Percentiles rank a stretch among this genome's conserved stretches.
These are phyloP conservation scores for Cicer pinnatifidum DNA, from an alignment of 306 rosid species.

Conservation along the genomic window DNA sequence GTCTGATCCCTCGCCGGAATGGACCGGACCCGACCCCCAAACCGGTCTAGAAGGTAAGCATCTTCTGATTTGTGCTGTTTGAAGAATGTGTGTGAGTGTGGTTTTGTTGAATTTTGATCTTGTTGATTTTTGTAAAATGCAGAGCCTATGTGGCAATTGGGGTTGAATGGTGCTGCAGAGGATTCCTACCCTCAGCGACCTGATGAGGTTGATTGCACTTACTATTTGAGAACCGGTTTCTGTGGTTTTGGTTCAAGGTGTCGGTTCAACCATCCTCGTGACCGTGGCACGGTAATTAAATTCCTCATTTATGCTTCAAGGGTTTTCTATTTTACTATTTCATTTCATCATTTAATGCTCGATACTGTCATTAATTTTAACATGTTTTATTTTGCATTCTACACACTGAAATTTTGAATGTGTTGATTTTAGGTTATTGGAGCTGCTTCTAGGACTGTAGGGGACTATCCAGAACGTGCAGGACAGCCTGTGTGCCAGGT, in stretches of 20 bases:
- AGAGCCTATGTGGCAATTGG: slow-evolving; percentile 78
- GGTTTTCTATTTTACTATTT: background rate
- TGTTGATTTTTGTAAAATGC: slow-evolving; percentile 51
- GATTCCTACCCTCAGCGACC: slow-evolving; percentile 88
- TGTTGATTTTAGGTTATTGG: slow-evolving; percentile 65
- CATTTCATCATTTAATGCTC: slow-evolving; percentile 32
- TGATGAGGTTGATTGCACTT: slow-evolving; percentile 77
- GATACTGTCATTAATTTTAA: slow-evolving; percentile 31
- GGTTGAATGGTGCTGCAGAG: slow-evolving; percentile 50
- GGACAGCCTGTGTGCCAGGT: slow-evolving; percentile 99
- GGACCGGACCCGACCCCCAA: slow-evolving; percentile 61
- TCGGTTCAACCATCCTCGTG: slow-evolving; percentile 94
- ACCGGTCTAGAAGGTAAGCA: slow-evolving; percentile 68
- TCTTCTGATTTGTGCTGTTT: slow-evolving; percentile 50
- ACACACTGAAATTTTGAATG: slow-evolving; percentile 22
- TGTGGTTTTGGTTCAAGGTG: slow-evolving; percentile 94
- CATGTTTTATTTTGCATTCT: slow-evolving; percentile 39
- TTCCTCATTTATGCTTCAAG: slow-evolving; percentile 24
- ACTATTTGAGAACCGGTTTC: slow-evolving; percentile 87
- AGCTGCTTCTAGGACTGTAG: slow-evolving; percentile 64
- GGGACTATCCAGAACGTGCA: slow-evolving; percentile 80
- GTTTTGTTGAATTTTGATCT: slow-evolving; percentile 54
- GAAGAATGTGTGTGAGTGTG: slow-evolving; percentile 46
- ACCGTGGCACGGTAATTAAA: slow-evolving; percentile 67
- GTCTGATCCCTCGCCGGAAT: slow-evolving; percentile 88